These are phyloP conservation scores for Terfezia boudieri DNA, from an alignment of 495 filamentous ascomycete genomes.

Conservation along the genomic window DNA sequence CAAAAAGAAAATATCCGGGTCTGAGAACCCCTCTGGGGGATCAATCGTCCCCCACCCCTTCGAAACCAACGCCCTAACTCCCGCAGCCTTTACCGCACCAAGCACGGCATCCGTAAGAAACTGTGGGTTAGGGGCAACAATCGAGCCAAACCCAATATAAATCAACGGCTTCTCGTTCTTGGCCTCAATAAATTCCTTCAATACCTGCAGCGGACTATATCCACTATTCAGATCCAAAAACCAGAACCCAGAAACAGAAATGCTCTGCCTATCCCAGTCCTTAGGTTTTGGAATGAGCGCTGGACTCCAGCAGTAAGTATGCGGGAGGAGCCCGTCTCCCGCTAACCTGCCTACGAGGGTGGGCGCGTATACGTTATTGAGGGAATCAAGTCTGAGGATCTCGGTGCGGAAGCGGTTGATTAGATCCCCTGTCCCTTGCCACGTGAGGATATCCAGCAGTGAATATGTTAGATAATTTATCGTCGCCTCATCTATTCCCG, in stretches of 20 bases:
- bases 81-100: constrained; percentile 33
- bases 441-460: constrained; percentile 44
- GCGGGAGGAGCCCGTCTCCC: constrained; percentile 27
- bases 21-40: constrained; percentile 15
- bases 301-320: constrained; percentile 41
- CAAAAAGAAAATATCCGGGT: constrained; percentile 38
- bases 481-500: constrained; percentile 36
- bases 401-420: constrained; percentile 42
- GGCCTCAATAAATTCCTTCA: constrained; percentile 28
- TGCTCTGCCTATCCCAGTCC: constrained; percentile 30
- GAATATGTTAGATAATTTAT: constrained; percentile 56
- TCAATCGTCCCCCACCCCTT: constrained; percentile 47
- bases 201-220: constrained; percentile 32
- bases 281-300: constrained; percentile 40
- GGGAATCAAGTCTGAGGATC: constrained; percentile 35
- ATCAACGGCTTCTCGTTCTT: constrained; percentile 28
- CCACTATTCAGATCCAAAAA: constrained; percentile 39
- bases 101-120: constrained; percentile 41
- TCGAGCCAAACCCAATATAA: constrained; percentile 48
- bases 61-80: constrained; percentile 38
- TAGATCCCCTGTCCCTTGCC: constrained; percentile 38
- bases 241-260: constrained; percentile 40
- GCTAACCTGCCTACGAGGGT: constrained; percentile 36
- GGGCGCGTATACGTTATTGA: constrained; percentile 42
- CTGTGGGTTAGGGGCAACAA: constrained; percentile 44